phyloP scores from a whole-genome alignment of 225 moss, liverwort and hornwort genomes.

The Pseudisothecium myosuroides region DNA sequence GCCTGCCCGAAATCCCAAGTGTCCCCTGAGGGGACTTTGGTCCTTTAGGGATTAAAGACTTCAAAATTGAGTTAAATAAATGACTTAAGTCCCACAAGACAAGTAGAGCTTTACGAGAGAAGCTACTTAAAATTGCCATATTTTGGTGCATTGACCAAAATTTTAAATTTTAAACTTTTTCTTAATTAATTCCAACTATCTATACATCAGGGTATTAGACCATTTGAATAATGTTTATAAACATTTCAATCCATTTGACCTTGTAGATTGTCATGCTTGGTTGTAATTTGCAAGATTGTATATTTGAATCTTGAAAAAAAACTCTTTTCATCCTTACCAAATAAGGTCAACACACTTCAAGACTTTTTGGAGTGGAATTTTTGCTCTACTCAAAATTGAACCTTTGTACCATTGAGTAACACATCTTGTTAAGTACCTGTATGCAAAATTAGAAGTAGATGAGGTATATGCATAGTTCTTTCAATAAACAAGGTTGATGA shows the following conservation, averaged over 20 bases:
- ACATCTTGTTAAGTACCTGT: neutral
- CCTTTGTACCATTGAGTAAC: neutral
- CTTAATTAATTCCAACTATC: neutral
- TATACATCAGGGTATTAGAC: neutral
- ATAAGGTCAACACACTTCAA: neutral
- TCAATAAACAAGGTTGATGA: too few relatives aligned
- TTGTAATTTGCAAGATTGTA: neutral
- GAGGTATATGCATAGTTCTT: neutral
- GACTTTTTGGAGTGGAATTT: neutral
- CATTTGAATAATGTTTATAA: neutral
- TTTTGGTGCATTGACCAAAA: neutral
- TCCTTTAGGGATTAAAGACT: too few relatives aligned
- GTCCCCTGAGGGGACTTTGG: too few relatives aligned
- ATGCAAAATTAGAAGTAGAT: neutral
- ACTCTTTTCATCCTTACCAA: neutral
- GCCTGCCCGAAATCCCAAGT: too few relatives aligned
- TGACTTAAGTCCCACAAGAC: neutral
- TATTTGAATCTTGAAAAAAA: neutral
- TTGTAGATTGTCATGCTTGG: neutral
- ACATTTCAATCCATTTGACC: neutral
- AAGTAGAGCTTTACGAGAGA: neutral
- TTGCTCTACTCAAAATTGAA: neutral
- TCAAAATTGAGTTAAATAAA: neutral
- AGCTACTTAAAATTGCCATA: neutral
- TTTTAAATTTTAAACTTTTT: fast-evolving